These are phyloP conservation scores for Albatrellus sp. DNA, from an alignment of 1,284 basidiomycete species.

Conservation along the genomic window DNA sequence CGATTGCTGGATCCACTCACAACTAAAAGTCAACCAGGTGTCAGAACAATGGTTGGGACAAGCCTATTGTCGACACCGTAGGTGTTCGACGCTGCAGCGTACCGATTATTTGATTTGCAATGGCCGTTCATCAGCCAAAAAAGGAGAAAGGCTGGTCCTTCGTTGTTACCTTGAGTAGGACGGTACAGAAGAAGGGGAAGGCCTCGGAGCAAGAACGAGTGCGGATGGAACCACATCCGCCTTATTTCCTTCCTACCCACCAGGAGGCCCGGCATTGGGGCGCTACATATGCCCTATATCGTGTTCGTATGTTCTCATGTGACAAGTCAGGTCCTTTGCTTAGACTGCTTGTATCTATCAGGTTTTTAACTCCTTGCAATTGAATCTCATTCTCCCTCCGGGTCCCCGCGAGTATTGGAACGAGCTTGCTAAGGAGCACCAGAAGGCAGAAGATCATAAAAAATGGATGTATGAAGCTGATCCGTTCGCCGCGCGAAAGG, in stretches of 20 bases:
- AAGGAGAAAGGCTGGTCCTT: constrained; percentile 43
- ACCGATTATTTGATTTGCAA: constrained; percentile 10
- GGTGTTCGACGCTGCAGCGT: constrained; percentile 13
- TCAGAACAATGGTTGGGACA: constrained; percentile 80
- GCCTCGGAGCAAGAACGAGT: constrained; percentile 46
- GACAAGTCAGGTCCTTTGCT: background rate
- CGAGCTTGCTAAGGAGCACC: constrained; percentile 60
- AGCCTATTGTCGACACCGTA: constrained; percentile 64
- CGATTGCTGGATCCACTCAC: background rate
- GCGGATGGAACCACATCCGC: constrained; percentile 61
- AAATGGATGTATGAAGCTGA: constrained; percentile 82
- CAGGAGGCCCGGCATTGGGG: constrained; percentile 80
- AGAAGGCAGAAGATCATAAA: constrained; percentile 52
- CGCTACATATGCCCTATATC: constrained; percentile 78
- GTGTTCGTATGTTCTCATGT: constrained; percentile 38
- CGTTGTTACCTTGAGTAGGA: constrained; percentile 47
- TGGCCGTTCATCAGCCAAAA: constrained; percentile 26
- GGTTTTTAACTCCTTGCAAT: constrained; percentile 73
- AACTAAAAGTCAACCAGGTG: constrained; percentile 34
- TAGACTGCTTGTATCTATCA: constrained; percentile 16
- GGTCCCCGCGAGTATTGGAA: constrained; percentile 81
- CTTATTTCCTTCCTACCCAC: constrained; percentile 46
- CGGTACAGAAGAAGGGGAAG: constrained; percentile 54
- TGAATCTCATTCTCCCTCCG: constrained; percentile 70
- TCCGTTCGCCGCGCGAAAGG: constrained; percentile 67